Percentiles rank a stretch among this genome's conserved stretches.
These are phyloP conservation scores for Citrus sinensis DNA, from an alignment of 345 rosid genomes.

Conservation along the genomic window DNA sequence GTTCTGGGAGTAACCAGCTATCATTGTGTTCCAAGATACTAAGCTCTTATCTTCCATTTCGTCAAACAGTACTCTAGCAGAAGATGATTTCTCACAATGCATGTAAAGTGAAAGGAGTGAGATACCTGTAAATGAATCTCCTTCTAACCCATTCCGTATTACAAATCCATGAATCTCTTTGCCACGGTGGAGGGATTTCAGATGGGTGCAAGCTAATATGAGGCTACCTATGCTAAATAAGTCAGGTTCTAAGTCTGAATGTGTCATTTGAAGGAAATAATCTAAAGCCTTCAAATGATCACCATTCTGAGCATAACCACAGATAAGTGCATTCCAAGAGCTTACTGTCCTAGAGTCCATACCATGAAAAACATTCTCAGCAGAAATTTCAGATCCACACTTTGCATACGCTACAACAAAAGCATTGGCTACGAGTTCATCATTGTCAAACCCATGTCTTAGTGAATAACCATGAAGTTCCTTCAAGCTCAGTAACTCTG, in stretches of 20 bases:
- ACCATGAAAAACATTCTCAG: slow-evolving; percentile 36
- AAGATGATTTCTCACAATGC: slow-evolving; percentile 38
- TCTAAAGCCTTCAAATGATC: slow-evolving; percentile 46
- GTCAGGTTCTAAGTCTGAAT: slow-evolving; percentile 43
- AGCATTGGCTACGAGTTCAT: slow-evolving; percentile 53
- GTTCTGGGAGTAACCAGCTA: slow-evolving; percentile 53
- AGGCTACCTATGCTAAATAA: slow-evolving; percentile 50
- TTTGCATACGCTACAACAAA: slow-evolving; percentile 58
- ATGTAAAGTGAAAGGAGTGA: slow-evolving; percentile 59
- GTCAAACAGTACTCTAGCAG: slow-evolving; percentile 46
- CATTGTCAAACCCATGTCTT: slow-evolving; percentile 38
- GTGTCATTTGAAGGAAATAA: slow-evolving; percentile 38
- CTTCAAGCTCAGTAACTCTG: slow-evolving; percentile 42
- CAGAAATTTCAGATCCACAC: slow-evolving; percentile 32
- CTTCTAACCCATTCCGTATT: slow-evolving; percentile 42
- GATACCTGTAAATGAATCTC: slow-evolving; percentile 36
- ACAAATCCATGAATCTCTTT: slow-evolving; percentile 53
- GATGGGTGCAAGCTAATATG: slow-evolving; percentile 48
- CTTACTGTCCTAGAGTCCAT: slow-evolving; percentile 43
- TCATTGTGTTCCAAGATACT: slow-evolving; percentile 66
- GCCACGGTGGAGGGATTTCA: slow-evolving; percentile 39
- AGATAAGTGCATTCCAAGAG: slow-evolving; percentile 73
- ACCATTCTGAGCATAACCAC: slow-evolving; percentile 50
- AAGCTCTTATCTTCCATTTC: slow-evolving; percentile 38
- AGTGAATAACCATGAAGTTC: slow-evolving; percentile 61